Conservation (phyloP, 2,329 filamentous ascomycete species). For the Polychaeton citri region DNA sequence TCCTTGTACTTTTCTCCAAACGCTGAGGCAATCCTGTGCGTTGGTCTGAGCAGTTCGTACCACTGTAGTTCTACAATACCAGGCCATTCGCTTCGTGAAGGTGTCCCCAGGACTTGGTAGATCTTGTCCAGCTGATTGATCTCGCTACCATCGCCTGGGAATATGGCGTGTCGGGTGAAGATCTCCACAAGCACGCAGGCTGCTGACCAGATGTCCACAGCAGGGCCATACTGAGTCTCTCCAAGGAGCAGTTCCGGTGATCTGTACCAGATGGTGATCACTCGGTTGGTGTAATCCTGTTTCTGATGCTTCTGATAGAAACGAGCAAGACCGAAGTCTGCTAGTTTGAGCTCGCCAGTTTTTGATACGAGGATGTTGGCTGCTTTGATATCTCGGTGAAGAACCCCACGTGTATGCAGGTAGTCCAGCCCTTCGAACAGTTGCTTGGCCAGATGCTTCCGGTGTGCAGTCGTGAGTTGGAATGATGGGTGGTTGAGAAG, state of each 20-base stretch:
- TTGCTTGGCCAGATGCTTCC: slow-evolving; percentile 85
- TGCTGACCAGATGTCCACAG: slow-evolving; percentile 92
- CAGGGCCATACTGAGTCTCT: slow-evolving; percentile 79
- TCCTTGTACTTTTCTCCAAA: slow-evolving; percentile 78
- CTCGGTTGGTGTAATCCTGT: slow-evolving; percentile 93
- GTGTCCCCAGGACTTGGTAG: slow-evolving; percentile 84
- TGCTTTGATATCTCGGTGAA: slow-evolving; percentile 96
- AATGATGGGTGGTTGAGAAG: slow-evolving; percentile 91
- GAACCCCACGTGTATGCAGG: slow-evolving; percentile 78
- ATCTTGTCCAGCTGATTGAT: slow-evolving; percentile 94
- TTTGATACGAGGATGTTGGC: slow-evolving; percentile 93
- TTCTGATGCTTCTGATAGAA: slow-evolving; percentile 90
- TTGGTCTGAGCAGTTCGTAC: slow-evolving; percentile 82
- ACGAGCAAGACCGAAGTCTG: slow-evolving; percentile 88
- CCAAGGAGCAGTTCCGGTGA: slow-evolving; percentile 82
- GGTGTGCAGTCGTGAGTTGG: slow-evolving; percentile 68
- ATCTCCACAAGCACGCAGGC: slow-evolving; percentile 96
- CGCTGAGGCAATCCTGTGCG: slow-evolving; percentile 54
- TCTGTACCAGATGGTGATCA: slow-evolving; percentile 98
- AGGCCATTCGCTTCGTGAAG: slow-evolving; percentile 74
- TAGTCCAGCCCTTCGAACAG: slow-evolving; percentile 91
- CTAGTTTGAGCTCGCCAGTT: slow-evolving; percentile 76
- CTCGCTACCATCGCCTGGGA: slow-evolving; percentile 90
- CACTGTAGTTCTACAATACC: slow-evolving; percentile 86
- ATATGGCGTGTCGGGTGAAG: slow-evolving; percentile 85